Evolutionary conservation across 1,284 basidiomycete species (phyloP).

Genomic region (Inonotus obliquus): DNA sequence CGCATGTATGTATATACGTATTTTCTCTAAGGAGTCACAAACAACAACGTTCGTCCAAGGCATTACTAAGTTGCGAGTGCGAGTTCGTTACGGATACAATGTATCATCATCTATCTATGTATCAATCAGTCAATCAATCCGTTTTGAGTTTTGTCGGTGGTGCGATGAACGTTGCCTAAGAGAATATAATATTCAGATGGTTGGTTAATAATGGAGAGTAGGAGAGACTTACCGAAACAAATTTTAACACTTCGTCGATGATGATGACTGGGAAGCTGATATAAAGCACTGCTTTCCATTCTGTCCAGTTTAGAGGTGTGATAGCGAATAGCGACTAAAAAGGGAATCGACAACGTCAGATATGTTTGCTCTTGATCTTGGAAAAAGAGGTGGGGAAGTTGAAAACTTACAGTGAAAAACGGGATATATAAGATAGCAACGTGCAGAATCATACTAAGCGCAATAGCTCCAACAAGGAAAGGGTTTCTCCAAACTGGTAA

Average conservation of each 20-base stretch:
- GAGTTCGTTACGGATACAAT: conserved; percentile 10
- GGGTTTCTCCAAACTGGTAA: conserved; percentile 93
- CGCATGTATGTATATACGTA: background rate
- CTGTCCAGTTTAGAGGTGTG: conserved; percentile 83
- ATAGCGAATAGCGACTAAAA: conserved; percentile 83
- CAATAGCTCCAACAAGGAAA: conserved; percentile 85
- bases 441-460: conserved; percentile 88
- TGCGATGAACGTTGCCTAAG: conserved; percentile 34
- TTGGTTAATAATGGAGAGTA: background rate
- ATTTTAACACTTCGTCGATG: conserved; percentile 91
- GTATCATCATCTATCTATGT: background rate
- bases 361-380: no score
- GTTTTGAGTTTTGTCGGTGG: conserved; percentile 31
- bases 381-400: no score
- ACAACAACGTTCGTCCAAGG: background rate
- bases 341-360: conserved; percentile 3
- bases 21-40: background rate
- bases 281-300: conserved; percentile 93
- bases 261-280: conserved; percentile 86
- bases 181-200: background rate
- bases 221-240: conserved; percentile 56
- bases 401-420: conserved; percentile 75
- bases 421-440: conserved; percentile 94
- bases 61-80: background rate
- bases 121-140: conserved; percentile 22